phyloP scores from a whole-genome alignment of 352 stramenopile genomes.

The Achlya hypogyna region DNA sequence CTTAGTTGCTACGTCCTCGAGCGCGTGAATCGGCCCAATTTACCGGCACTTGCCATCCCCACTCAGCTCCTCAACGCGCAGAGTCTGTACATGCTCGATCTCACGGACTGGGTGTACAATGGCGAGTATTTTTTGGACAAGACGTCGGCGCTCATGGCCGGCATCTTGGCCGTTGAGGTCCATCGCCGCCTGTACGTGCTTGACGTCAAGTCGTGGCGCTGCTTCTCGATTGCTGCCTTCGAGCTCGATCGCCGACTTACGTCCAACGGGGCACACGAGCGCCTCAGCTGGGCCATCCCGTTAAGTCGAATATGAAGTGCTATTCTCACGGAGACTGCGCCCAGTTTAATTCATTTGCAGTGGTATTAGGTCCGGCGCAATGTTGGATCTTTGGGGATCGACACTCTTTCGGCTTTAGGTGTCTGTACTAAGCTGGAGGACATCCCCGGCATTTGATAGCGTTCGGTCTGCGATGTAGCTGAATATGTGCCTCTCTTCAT shows the following conservation, averaged over 20 bases:
- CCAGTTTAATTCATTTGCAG: no score
- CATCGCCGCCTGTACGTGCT: background rate
- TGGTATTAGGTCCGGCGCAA: no score
- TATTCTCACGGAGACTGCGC: no score
- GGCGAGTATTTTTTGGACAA: conserved; percentile 8
- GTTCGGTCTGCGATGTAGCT: no score
- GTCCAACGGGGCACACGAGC: background rate
- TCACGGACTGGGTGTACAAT: background rate
- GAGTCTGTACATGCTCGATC: background rate
- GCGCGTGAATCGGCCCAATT: background rate
- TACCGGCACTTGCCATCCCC: background rate
- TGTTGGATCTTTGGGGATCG: no score
- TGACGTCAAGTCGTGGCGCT: conserved; percentile 16
- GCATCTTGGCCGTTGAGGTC: background rate
- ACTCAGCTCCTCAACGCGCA: background rate
- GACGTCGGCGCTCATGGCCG: conserved; percentile 14
- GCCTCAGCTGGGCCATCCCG: background rate
- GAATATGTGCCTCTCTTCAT: no score
- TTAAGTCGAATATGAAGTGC: background rate
- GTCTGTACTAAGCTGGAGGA: no score
- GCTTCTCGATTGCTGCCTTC: background rate
- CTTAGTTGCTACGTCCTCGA: background rate
- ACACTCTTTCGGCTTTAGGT: no score
- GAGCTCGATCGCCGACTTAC: background rate
- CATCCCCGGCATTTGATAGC: no score